These are phyloP conservation scores for Uncinocarpus reesii DNA, from an alignment of 2,329 filamentous ascomycete genomes.

Conservation along the genomic window DNA sequence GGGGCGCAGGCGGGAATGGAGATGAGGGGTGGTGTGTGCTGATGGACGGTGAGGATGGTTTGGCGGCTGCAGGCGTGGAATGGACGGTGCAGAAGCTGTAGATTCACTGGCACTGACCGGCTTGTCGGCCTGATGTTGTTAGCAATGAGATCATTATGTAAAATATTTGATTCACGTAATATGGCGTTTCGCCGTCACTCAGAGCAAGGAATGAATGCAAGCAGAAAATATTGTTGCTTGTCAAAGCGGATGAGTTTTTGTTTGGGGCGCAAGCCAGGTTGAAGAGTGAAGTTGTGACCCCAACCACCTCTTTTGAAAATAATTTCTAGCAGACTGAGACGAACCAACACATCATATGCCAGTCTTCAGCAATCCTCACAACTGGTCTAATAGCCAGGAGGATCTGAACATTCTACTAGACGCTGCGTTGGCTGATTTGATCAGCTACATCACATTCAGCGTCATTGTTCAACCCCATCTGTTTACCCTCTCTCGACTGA, in stretches of 20 bases:
- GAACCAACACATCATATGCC: slow-evolving; percentile 1
- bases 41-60: slow-evolving; percentile 61
- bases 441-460: background rate
- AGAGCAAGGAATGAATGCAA: no score
- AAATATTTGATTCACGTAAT: background rate
- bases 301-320: background rate
- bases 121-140: background rate
- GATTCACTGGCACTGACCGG: no score
- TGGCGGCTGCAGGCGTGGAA: slow-evolving; percentile 48
- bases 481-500: background rate
- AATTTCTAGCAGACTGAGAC: background rate
- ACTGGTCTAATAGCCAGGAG: background rate
- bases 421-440: background rate
- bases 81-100: slow-evolving; percentile 37
- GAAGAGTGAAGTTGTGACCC: background rate
- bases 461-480: background rate
- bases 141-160: background rate
- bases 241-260: no score
- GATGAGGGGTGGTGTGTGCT: slow-evolving; percentile 77
- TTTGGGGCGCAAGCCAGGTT: no score
- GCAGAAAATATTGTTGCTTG: no score
- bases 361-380: background rate
- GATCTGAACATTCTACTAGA: background rate
- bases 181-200: no score
- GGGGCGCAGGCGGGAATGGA: slow-evolving; percentile 55